Percentiles rank a stretch among this genome's conserved stretches.
Conservation (phyloP, 2,329 filamentous ascomycete species). For the Paecilomyces dactylethromorphus region DNA sequence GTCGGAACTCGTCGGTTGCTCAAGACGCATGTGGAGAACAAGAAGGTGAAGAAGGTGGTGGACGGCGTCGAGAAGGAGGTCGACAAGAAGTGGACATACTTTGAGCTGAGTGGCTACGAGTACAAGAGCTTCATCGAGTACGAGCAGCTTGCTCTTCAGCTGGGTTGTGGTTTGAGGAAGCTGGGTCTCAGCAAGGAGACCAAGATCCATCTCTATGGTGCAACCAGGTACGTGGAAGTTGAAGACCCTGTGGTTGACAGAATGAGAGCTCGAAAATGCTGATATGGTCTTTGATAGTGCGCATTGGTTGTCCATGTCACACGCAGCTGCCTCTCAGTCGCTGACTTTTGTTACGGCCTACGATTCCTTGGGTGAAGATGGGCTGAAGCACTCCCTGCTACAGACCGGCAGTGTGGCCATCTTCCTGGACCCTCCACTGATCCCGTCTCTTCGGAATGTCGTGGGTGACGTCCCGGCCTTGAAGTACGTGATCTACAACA, state of each 20-base stretch:
- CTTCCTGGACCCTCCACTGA: conserved; percentile 77
- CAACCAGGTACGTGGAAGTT: conserved; percentile 57
- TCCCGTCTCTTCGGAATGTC: conserved; percentile 53
- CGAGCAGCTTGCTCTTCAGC: conserved; percentile 59
- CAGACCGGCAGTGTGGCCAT: conserved; percentile 77
- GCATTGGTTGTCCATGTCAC: conserved; percentile 78
- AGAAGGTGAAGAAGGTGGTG: conserved; percentile 82
- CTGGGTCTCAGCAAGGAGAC: conserved; percentile 63
- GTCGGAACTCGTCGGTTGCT: conserved; percentile 68
- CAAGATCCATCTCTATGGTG: conserved; percentile 73
- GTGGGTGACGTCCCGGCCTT: conserved; percentile 51
- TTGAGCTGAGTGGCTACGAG: conserved; percentile 71
- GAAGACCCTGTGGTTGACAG: not conserved
- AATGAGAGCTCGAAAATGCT: conserved; percentile 3
- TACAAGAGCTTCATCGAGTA: conserved; percentile 78
- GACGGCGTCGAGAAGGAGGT: conserved; percentile 73
- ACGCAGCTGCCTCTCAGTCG: conserved; percentile 73
- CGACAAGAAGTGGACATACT: conserved; percentile 88
- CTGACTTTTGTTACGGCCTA: conserved; percentile 92
- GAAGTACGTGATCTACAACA: conserved; percentile 54
- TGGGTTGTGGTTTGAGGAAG: conserved; percentile 68
- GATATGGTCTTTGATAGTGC: conserved; percentile 43
- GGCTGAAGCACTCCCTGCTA: conserved; percentile 76
- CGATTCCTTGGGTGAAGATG: conserved; percentile 80
- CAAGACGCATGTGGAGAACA: conserved; percentile 72